Evolutionary conservation across 345 rosid species (phyloP), one percentile per base, ranked within the genome.

Genomic region (Pistacia atlantica): DNA sequence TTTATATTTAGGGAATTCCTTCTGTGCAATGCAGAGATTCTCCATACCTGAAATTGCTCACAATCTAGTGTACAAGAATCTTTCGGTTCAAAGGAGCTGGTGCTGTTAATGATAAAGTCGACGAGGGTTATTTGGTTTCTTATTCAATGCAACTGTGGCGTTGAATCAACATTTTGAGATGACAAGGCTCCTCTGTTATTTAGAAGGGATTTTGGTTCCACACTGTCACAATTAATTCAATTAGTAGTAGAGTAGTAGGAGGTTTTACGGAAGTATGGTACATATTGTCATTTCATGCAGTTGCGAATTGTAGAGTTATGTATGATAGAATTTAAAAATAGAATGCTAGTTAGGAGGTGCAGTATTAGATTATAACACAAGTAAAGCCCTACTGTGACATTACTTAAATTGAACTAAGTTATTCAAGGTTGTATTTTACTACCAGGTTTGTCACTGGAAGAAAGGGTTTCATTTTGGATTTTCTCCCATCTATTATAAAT

Each of bases 61-160:
- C 69, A 3, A 11, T 61, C 57, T 65, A 22, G 33, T 65, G 25
- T 12, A 65, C 28, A 51, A 38, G 64, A 8, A 68, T 18, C 9
- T 18, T 69, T 46, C 31, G 68, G 68, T 49, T 25, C 33, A 20
- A 55, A 62, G 65, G 58, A 83, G 77, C 38, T 63, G 57, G 54
- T 51, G 75, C 68, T 35, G 28, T 31, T 60, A 61, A 74, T 14
- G 10, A 46, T 45, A 22, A 10, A 18, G 9, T 18, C 5, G 48
- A 48, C 0, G 4, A 48, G n/a, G n/a, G 16, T 28, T 13, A 17
- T 55, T 49, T n/a, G 33, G 20, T 71, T 20, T 51, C 54, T 74
- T n/a, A 35, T 63, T 7, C 10, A 14, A 35, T 64, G 16, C 22
- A 22, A 74, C 16, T 9, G 8, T 63, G 31, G 5, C 31, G 55